Base-by-base conservation (phyloP, 2,329 filamentous ascomycete species). In the Plenodomus biglobosus region DNA sequence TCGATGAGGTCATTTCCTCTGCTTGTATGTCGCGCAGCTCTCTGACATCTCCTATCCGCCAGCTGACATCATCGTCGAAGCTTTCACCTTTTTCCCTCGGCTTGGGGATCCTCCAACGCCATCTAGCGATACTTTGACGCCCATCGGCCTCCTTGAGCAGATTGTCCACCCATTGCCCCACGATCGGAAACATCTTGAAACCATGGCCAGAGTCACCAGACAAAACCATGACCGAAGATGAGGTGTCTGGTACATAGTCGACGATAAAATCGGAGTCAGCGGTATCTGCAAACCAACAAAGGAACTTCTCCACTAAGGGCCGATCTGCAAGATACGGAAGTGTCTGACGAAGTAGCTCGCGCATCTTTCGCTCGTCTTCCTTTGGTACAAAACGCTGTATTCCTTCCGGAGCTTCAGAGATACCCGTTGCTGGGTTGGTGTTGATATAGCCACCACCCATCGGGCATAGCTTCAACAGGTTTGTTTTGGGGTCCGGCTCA, bases 231-330 rank as follows among this genome's bases (percentile, higher is more conserved):
- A 85, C 71, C 0, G 74, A 76, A 1, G 70, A 67, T 1, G 66
- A 62, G 0, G 74, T 79, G 0, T 70, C 64, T 0, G 82, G 82
- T 0, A 85, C 78, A 44, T 76, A 81, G 59, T 85, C 83, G 37
- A 86, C 75, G 40, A 83, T 76, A 53, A 78, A 86, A 39, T 85
- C 80, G 0, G 81, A 83, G 56, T 85, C 80, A 7, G 68, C 73
- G 0, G 81, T 82, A 56, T 86, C 84, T 0, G 82, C 81, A 50
- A 82, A 83, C 83, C 83, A 86, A 60, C 84, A 86, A n/a, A 86
- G 65, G 1, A 74, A 76, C 58, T 78, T 77, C 22, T 78, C 72
- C 1, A 85, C 76, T n/a, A 86, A 70, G 0, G 82, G 81, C 2
- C 83, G 64, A 15, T 82, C 74, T 0, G 78, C 76, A 17, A 85